Conservation (phyloP, 2,329 filamentous ascomycete genomes). For the Magnaporthiopsis incrustans region DNA sequence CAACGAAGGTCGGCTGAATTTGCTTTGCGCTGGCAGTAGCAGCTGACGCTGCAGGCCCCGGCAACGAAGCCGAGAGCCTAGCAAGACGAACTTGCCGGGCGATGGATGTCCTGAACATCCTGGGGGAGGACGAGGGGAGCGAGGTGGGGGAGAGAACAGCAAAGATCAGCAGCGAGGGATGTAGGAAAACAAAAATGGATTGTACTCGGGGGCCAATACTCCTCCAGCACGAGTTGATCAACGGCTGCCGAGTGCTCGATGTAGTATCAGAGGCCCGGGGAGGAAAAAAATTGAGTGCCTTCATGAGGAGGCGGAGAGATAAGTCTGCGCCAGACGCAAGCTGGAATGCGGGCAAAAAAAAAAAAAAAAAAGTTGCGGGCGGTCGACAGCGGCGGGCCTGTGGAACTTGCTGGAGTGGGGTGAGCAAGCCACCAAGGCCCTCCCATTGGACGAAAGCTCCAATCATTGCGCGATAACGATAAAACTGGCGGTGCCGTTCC, state of each 20-base stretch:
- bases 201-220: not conserved
- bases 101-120: slow-evolving; percentile 4
- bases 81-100: slow-evolving; percentile 3
- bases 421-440: not conserved
- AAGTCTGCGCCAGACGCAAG: not conserved
- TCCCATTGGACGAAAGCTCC: not conserved
- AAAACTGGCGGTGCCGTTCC: not conserved
- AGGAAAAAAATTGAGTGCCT: not conserved
- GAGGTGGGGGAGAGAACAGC: not conserved
- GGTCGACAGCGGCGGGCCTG: not conserved
- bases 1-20: not conserved
- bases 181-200: not conserved
- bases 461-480: not conserved
- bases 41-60: not conserved
- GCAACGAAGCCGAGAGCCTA: not conserved
- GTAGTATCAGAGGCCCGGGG: not conserved
- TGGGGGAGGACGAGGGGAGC: not conserved
- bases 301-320: not conserved
- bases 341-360: not conserved
- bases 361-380: not conserved
- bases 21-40: slow-evolving; percentile 1
- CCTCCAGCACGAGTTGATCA: not conserved
- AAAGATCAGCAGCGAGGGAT: not conserved
- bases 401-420: not conserved
- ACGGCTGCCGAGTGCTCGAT: not conserved